A percentile compares a stretch with the other conserved stretches of the same genome.
Conservation (phyloP, 345 rosid species). For the Ricinus communis region DNA sequence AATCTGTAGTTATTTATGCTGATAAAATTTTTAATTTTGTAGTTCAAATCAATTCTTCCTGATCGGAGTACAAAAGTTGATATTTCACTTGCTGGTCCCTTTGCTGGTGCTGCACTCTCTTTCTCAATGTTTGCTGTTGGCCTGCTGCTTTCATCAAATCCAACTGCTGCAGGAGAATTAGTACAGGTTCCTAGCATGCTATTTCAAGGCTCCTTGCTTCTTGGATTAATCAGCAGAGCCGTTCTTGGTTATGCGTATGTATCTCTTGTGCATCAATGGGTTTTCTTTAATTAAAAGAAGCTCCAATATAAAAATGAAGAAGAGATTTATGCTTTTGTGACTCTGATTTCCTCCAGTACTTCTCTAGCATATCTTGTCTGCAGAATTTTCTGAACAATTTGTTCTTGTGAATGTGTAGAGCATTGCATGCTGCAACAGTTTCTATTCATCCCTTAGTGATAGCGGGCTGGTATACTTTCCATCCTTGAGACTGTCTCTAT, state of each 20-base stretch:
- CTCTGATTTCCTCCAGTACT: constrained; percentile 6
- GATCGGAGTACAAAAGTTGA: constrained; percentile 88
- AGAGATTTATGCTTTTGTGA: constrained; percentile 4
- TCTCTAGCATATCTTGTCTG: constrained; percentile 11
- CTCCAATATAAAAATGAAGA: constrained; percentile 1
- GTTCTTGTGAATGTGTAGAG: constrained; percentile 47
- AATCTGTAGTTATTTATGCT: background rate
- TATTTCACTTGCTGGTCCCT: constrained; percentile 86
- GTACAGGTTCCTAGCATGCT: constrained; percentile 89
- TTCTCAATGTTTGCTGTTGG: constrained; percentile 88
- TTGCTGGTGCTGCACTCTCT: constrained; percentile 89
- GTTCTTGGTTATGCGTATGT: constrained; percentile 84
- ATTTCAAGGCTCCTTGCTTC: constrained; percentile 95
- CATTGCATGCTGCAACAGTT: constrained; percentile 85
- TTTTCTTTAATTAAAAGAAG: constrained; percentile 17
- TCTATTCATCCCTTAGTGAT: constrained; percentile 89
- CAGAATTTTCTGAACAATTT: constrained; percentile 15
- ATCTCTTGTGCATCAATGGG: constrained; percentile 26
- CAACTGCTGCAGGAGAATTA: constrained; percentile 71
- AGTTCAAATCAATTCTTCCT: constrained; percentile 95
- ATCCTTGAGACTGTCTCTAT: constrained; percentile 18
- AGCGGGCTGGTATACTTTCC: constrained; percentile 74
- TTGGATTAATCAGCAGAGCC: constrained; percentile 92
- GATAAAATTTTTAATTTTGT: constrained; percentile 25
- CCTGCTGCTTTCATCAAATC: constrained; percentile 74